Evolutionary conservation across 768 basidiomycete species (phyloP), one percentile per base, ranked within the genome.

Genomic region (Pulveroboletus sp.): DNA sequence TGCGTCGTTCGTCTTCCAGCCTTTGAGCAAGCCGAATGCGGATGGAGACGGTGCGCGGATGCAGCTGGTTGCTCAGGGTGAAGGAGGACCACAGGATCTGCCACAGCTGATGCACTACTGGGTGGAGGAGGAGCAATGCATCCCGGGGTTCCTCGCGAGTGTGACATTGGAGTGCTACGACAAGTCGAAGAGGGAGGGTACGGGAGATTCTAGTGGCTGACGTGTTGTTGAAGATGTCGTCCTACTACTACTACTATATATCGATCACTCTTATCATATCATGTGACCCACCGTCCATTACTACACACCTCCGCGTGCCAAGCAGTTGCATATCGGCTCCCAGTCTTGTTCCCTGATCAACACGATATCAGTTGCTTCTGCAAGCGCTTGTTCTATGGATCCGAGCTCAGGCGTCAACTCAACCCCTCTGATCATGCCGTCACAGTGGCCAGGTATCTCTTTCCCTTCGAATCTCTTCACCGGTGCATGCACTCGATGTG

Each of bases 141-240:
- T 93, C 50, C 90, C 93, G 0, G 89, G 92, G 0, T 93, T 95
- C 64, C 68, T 94, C 69, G 91, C 92, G 28, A 89, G 86, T 60
- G 79, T 95, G 36, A 94, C 90, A 28, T 66, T 93, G 58, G 89
- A 93, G 68, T 86, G 89, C 64, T 93, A 87, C 65, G 91, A 93
- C 56, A 83, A 82, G 66, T 76, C 77, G 57, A 89, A 86, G 63
- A 57, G 64, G 45, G 68, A 60, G n/a, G 32, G 21, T 43, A 13
- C 17, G 4, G 44, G 43, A 4, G 14, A 30, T 21, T 17, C 30
- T 1, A 6, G 33, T 11, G 28, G 41, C n/a, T 50, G 30, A 50
- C n/a, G 24, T 17, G 3, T 14, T 39, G 24, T 39, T 21, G 21
- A 21, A 21, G 21, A 21, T 21, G 21, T n/a, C n/a, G n/a, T n/a